Conservation (phyloP, 164 flowering plant genomes). For the Cinnamomum chago region DNA sequence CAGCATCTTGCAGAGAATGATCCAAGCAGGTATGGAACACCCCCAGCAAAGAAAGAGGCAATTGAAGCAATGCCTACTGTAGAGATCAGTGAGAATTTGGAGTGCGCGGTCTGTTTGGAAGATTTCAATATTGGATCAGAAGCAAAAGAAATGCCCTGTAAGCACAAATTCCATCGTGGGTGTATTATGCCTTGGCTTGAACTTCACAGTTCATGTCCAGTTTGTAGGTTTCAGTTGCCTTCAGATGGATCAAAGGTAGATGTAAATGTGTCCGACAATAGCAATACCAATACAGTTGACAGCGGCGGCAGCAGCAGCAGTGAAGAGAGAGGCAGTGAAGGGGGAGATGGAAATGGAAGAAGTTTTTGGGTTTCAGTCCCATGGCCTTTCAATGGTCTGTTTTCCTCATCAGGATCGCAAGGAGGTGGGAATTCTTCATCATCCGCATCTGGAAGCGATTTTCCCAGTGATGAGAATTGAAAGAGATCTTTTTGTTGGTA, state of each 20-base stretch:
- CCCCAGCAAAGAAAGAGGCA: constrained; percentile 77
- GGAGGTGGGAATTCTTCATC: constrained; percentile 29
- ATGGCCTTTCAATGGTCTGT: constrained; percentile 61
- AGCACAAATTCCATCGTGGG: constrained; percentile 68
- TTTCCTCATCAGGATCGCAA: constrained; percentile 43
- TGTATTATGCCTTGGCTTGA: constrained; percentile 83
- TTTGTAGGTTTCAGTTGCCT: constrained; percentile 78
- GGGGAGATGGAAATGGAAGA: constrained; percentile 36
- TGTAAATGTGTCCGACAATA: constrained; percentile 23
- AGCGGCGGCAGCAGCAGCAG: constrained; percentile 7
- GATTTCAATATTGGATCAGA: constrained; percentile 63
- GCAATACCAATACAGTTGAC: constrained; percentile 11
- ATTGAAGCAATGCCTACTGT: constrained; percentile 75
- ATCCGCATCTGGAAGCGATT: constrained; percentile 15
- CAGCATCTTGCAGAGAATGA: constrained; percentile 91
- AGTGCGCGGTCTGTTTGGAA: constrained; percentile 77
- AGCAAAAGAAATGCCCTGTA: constrained; percentile 88
- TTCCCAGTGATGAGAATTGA: constrained; percentile 37
- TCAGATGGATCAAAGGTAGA: constrained; percentile 47
- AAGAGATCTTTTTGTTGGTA: background rate
- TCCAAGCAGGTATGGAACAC: constrained; percentile 83
- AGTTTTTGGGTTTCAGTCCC: constrained; percentile 43
- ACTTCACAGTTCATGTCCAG: constrained; percentile 88
- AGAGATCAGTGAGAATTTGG: constrained; percentile 35
- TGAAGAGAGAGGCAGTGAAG: constrained; percentile 15